Evolutionary conservation across 148 eudicot species (phyloP).

Genomic region (Rhododendron vialii): DNA sequence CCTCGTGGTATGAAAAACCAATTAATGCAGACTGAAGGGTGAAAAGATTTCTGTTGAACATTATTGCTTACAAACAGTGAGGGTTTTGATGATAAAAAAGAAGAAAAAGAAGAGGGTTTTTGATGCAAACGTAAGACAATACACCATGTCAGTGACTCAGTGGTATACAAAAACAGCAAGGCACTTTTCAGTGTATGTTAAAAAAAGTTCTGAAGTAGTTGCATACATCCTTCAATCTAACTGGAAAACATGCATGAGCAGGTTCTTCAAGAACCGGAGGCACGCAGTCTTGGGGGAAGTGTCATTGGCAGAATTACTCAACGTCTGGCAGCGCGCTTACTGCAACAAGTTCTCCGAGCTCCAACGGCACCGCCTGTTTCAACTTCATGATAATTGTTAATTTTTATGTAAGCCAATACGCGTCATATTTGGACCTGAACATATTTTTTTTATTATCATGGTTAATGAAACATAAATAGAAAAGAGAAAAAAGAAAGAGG

Average conservation of each 20-base stretch:
- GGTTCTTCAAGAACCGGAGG: slow-evolving; percentile 89
- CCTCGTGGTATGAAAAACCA: background rate
- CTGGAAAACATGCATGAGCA: slow-evolving; percentile 21
- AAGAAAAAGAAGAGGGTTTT: background rate
- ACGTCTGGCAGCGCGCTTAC: slow-evolving; percentile 89
- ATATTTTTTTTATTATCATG: background rate
- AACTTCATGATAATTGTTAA: slow-evolving; percentile 15
- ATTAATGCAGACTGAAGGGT: background rate
- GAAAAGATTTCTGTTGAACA: background rate
- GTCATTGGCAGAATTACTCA: slow-evolving; percentile 86
- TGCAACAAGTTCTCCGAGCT: slow-evolving; percentile 79
- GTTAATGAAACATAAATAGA: background rate
- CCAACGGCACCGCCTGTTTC: slow-evolving; percentile 42
- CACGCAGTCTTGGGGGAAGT: slow-evolving; percentile 81
- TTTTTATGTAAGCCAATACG: slow-evolving; percentile 9
- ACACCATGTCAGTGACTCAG: background rate
- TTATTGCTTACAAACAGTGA: background rate
- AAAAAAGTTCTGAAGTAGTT: background rate
- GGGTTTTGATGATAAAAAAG: too few species aligned
- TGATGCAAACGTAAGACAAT: too few species aligned
- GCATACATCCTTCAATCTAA: slow-evolving; percentile 3
- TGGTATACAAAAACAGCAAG: background rate
- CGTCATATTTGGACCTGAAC: background rate
- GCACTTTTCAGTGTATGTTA: background rate
- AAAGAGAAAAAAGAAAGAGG: background rate